Evolutionary conservation across 345 rosid genomes (phyloP).

Genomic region (Brassica juncea): DNA sequence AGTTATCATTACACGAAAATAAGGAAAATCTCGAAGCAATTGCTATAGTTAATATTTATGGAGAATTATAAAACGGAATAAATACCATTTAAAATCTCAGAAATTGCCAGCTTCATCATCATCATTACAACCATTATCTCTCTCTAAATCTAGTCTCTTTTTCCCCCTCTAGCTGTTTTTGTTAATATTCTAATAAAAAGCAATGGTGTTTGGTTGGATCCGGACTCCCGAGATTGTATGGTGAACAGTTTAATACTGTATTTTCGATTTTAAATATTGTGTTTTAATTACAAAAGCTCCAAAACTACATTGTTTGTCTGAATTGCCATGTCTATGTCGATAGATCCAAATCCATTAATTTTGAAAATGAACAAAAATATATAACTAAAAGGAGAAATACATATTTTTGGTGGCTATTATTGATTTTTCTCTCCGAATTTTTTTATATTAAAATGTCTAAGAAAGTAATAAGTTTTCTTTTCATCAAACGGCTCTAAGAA

Average conservation of each 20-base stretch:
- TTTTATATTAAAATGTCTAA: neutral
- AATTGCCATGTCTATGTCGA: slow-evolving; percentile 16
- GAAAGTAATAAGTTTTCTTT: neutral
- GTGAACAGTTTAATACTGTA: neutral
- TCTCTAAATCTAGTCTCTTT: slow-evolving; percentile 21
- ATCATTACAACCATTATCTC: slow-evolving; percentile 35
- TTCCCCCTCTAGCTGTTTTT: slow-evolving; percentile 7
- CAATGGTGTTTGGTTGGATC: slow-evolving; percentile 30
- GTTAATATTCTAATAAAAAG: slow-evolving; percentile 9
- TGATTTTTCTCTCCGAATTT: neutral
- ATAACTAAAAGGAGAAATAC: neutral
- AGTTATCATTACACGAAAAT: slow-evolving; percentile 22
- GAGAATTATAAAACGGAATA: neutral
- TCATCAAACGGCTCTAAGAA: no score
- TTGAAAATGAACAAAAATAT: neutral
- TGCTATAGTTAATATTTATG: neutral
- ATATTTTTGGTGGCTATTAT: neutral
- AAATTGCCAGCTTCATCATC: slow-evolving; percentile 36
- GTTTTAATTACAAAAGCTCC: neutral
- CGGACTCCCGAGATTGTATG: slow-evolving; percentile 17
- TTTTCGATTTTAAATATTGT: neutral
- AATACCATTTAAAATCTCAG: neutral
- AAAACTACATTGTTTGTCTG: slow-evolving; percentile 16
- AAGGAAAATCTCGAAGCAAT: neutral
- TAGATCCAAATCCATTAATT: slow-evolving; percentile 12